phyloP scores from a whole-genome alignment of 805 yeast genomes.

The Starmera pachycereana region DNA sequence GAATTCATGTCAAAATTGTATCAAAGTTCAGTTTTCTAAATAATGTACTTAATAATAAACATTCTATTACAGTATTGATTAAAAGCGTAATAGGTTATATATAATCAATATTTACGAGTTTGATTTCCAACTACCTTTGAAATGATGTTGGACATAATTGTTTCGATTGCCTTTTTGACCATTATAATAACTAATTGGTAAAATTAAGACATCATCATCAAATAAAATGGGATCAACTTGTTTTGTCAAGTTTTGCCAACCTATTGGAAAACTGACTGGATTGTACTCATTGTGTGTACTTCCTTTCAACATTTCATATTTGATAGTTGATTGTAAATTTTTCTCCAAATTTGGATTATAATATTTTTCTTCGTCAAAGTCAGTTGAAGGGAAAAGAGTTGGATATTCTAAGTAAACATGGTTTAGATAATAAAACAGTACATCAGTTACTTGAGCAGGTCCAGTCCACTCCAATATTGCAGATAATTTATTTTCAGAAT shows the following conservation, averaged over 20 bases:
- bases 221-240: constrained; percentile 38
- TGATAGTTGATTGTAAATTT: background rate
- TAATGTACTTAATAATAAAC: too few species aligned
- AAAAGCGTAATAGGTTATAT: too few species aligned
- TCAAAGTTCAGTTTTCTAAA: too few species aligned
- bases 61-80: too few species aligned
- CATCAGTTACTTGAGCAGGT: constrained; percentile 39
- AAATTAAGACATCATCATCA: constrained; percentile 49
- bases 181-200: constrained; percentile 54
- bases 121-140: constrained; percentile 48
- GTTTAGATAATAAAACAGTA: constrained; percentile 35
- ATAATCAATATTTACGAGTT: too few species aligned
- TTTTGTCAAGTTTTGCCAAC: constrained; percentile 49
- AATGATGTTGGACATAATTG: constrained; percentile 47
- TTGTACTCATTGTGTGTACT: background rate
- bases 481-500: constrained; percentile 48
- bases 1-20: background rate
- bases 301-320: background rate
- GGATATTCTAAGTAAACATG: background rate
- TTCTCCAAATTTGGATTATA: background rate
- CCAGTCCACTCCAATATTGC: constrained; percentile 51
- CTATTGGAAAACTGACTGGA: constrained; percentile 16
- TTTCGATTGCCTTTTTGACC: constrained; percentile 58
- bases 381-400: background rate
- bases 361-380: background rate